Conservation (phyloP, 371 early-diverging fungal genomes). For the Encephalitozoon intestinalis region DNA sequence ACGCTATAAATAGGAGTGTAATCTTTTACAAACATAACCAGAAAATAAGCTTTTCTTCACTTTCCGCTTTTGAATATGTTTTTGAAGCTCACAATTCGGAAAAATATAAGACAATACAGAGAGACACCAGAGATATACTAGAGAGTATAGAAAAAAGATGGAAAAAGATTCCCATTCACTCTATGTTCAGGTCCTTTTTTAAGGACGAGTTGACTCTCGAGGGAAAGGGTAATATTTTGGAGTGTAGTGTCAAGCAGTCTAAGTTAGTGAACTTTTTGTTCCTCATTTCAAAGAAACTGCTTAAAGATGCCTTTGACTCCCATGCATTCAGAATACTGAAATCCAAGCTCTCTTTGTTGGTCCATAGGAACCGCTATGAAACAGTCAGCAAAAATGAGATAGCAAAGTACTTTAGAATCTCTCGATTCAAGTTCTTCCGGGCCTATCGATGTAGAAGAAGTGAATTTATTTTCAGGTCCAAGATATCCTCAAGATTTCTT, state of each 20-base stretch:
- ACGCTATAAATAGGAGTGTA: conserved; percentile 16
- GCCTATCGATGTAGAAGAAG: neutral
- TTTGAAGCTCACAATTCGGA: neutral
- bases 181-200: conserved; percentile 5
- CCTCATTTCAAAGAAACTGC: conserved; percentile 44
- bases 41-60: neutral
- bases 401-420: conserved; percentile 31
- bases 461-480: conserved; percentile 2
- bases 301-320: conserved; percentile 24
- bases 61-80: neutral
- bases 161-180: neutral
- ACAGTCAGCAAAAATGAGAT: conserved; percentile 33
- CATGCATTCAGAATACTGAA: conserved; percentile 48
- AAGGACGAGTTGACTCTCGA: neutral
- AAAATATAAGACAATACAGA: neutral
- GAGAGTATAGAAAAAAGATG: neutral
- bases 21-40: conserved; percentile 21
- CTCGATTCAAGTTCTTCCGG: conserved; percentile 19
- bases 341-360: conserved; percentile 35
- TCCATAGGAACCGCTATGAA: conserved; percentile 49
- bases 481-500: conserved; percentile 14
- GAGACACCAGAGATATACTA: neutral
- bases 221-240: neutral
- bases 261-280: conserved; percentile 50
- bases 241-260: neutral